phyloP scores from a whole-genome alignment of 176 grass and related monocot species.

The Tuctoria greenei region DNA sequence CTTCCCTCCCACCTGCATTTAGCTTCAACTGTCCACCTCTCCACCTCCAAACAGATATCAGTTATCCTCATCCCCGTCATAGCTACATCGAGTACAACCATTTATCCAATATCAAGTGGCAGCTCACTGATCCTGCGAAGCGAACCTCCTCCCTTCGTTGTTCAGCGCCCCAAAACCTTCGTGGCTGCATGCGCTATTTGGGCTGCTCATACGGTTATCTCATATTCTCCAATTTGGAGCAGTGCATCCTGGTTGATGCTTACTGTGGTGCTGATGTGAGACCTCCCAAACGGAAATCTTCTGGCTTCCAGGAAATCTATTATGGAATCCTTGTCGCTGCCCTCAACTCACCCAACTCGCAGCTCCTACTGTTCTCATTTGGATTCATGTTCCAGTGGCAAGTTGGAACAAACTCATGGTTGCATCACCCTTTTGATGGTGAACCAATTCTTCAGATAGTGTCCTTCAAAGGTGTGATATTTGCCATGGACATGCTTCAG shows the following conservation, averaged over 20 bases:
- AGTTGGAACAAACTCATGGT: constrained; percentile 39
- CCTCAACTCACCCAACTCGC: constrained; percentile 41
- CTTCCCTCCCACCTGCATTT: constrained; percentile 4
- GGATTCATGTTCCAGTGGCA: constrained; percentile 47
- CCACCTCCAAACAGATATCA: constrained; percentile 22
- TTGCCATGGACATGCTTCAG: constrained; percentile 37
- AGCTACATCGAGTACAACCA: not conserved
- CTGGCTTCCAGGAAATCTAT: not conserved
- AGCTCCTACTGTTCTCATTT: constrained; percentile 34
- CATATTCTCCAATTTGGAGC: constrained; percentile 31
- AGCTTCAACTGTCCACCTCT: constrained; percentile 41
- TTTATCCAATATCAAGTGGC: constrained; percentile 1
- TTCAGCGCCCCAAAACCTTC: not conserved
- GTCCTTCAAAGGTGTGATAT: constrained; percentile 47
- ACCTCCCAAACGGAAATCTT: constrained; percentile 25
- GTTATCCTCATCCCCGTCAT: not conserved
- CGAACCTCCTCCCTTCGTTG: not conserved
- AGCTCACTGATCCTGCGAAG: constrained; percentile 28
- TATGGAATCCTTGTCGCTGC: constrained; percentile 47
- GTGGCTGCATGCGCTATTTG: constrained; percentile 20
- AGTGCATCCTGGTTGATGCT: constrained; percentile 46
- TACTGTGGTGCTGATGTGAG: constrained; percentile 44
- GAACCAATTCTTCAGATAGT: constrained; percentile 25
- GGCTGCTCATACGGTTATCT: constrained; percentile 57
- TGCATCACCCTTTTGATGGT: not conserved